Conservation (phyloP, 176 grass and related monocot species). For the Oryza australiensis region DNA sequence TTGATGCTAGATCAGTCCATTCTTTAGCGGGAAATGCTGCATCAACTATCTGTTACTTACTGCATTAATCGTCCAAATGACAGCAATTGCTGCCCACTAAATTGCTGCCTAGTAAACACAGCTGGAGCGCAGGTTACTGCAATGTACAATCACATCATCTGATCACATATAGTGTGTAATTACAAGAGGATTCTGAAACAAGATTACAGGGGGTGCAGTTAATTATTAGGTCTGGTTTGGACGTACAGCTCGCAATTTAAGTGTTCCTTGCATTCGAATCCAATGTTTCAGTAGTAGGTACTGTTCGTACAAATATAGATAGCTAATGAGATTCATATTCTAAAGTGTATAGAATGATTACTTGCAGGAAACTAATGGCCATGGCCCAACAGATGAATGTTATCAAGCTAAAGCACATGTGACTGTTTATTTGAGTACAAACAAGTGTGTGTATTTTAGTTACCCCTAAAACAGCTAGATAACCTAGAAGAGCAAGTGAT, state of each 20-base stretch:
- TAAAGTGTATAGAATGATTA: neutral
- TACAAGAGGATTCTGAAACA: neutral
- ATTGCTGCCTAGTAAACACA: neutral
- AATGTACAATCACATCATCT: neutral
- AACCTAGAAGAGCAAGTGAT: neutral
- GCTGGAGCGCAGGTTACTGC: neutral
- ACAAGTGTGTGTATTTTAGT: neutral
- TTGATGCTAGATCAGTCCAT: neutral
- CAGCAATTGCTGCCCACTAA: too few relatives aligned
- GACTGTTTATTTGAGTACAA: neutral
- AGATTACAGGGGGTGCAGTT: neutral
- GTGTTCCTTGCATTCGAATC: neutral
- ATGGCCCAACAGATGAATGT: neutral
- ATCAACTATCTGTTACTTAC: neutral
- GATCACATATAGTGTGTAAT: neutral
- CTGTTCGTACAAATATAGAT: neutral
- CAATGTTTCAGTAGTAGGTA: neutral
- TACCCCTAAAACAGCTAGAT: neutral
- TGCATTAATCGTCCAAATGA: neutral
- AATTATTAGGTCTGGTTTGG: neutral
- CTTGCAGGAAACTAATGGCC: neutral
- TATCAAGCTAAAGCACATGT: neutral
- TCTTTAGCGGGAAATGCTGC: neutral
- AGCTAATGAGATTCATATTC: neutral
- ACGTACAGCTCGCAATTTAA: neutral